phyloP scores from a whole-genome alignment of 2,329 filamentous ascomycete genomes.

The Aspergillus novoparasiticus region DNA sequence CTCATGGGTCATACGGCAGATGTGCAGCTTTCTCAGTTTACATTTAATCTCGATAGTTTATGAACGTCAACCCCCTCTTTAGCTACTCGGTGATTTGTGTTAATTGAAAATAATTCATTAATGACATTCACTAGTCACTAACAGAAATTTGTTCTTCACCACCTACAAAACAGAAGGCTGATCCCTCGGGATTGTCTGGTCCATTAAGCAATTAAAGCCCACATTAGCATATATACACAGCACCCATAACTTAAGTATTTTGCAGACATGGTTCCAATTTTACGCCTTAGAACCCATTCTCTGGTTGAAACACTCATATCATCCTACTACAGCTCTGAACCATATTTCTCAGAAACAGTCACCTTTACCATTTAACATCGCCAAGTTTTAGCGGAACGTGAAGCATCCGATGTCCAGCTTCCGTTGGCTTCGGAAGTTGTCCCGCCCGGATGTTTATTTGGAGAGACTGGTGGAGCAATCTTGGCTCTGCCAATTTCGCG shows the following conservation, averaged over 20 bases:
- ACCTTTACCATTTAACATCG: slow-evolving; percentile 24
- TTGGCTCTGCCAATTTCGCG: slow-evolving; percentile 45
- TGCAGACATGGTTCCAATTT: neutral
- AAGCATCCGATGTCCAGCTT: slow-evolving; percentile 30
- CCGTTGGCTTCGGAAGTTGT: slow-evolving; percentile 39
- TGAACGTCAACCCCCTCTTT: neutral
- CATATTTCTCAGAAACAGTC: neutral
- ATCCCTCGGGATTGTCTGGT: neutral
- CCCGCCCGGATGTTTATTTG: slow-evolving; percentile 59
- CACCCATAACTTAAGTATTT: no score
- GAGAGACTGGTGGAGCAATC: slow-evolving; percentile 53
- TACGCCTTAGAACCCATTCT: neutral
- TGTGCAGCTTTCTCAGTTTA: neutral
- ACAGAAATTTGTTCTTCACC: neutral
- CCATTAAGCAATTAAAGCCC: neutral
- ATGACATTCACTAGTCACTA: neutral
- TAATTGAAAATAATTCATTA: neutral
- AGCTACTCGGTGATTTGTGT: neutral
- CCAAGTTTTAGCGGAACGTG: slow-evolving; percentile 34
- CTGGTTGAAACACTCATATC: neutral
- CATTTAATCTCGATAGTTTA: neutral
- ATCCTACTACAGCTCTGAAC: neutral
- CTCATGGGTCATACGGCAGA: no score
- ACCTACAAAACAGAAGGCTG: neutral
- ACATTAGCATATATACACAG: neutral